Conservation (phyloP, 129 eudicot genomes). For the Artemisia argyi region DNA sequence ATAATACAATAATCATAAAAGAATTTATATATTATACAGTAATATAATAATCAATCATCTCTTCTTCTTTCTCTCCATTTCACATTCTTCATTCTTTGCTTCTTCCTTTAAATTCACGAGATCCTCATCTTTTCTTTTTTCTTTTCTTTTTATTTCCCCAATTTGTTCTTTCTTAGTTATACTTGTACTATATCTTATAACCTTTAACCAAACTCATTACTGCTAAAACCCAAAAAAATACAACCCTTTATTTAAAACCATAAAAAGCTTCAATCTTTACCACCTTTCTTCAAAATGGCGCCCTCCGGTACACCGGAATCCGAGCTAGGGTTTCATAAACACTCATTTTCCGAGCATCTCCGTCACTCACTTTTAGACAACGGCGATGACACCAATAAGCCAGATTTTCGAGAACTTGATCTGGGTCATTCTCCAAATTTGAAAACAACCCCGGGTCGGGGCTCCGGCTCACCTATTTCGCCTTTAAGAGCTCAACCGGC, state of each 20-base stretch:
- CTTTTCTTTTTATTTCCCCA: conserved; percentile 28
- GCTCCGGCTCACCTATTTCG: conserved; percentile 69
- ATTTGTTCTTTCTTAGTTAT: conserved; percentile 29
- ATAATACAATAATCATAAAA: too few relatives aligned
- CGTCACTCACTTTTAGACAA: conserved; percentile 33
- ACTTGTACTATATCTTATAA: conserved; percentile 5
- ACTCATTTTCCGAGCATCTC: conserved; percentile 63
- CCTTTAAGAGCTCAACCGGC: conserved; percentile 49
- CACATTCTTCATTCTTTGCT: conserved; percentile 93
- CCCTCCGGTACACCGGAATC: conserved; percentile 38
- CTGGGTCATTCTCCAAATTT: conserved; percentile 27
- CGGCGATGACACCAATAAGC: conserved; percentile 53
- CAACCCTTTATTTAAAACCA: neutral
- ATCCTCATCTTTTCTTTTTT: conserved; percentile 57
- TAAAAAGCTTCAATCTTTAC: neutral
- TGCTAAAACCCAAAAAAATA: neutral
- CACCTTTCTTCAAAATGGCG: conserved; percentile 46
- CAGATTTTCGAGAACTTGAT: conserved; percentile 81
- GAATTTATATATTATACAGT: neutral
- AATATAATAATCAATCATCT: conserved; percentile 24
- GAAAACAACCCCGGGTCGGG: neutral
- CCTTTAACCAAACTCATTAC: conserved; percentile 33
- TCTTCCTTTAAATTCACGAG: conserved; percentile 83
- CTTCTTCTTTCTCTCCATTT: conserved; percentile 34
- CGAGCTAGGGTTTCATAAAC: conserved; percentile 38